Base-by-base conservation (phyloP, 371 early-diverging fungal species). In the Mucor saturninus region DNA sequence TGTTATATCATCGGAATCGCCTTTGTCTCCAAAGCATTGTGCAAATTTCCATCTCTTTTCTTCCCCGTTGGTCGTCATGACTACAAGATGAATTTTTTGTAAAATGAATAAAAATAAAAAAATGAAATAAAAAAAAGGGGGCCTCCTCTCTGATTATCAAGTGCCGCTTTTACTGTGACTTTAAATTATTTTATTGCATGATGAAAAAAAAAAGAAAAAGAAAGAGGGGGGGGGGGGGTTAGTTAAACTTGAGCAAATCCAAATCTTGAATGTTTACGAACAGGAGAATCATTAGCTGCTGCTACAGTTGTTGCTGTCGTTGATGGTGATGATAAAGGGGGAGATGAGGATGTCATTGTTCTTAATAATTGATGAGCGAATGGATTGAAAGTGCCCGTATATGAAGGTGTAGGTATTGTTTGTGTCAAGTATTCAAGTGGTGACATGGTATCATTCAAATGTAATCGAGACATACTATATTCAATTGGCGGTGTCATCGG, bases 1-100 rank as follows among this genome's bases (percentile, higher is more conserved):
- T 39, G 97, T 96, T 61, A 98, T 93, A 81, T 97, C 98, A 63
- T 95, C 94, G 53, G 94, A 89, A 59, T 98, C 98, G 49, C 96
- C 95, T 79, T 98, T 98, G 79, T 98, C 98, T 58, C 98, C 98
- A 86, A 98, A 98, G 79, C 97, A 98, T 78, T 98, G 98, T 43
- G 97, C 94, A 76, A 97, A 97, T 73, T 90, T 95, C 97, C 97
- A 97, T 2, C 39, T 49, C 15, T 57, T 57, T 57, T 57, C 57
- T 9, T 57, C 57, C 11, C 32, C 57, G 30, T 35, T 57, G 48
- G 15, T 26, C 5, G 15, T 46, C 28, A 46, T 46, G 48, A n/a
- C 26, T 46, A 5, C 28, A 46, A 21, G 21, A 21, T 21, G 21
- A 21, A 21, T 21, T 21, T 21, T 21, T 21, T 21, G 21, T 21